Evolutionary conservation across 2,329 filamentous ascomycete genomes (phyloP), one percentile per base, ranked within the genome.

Genomic region (Cryphonectria japonica): DNA sequence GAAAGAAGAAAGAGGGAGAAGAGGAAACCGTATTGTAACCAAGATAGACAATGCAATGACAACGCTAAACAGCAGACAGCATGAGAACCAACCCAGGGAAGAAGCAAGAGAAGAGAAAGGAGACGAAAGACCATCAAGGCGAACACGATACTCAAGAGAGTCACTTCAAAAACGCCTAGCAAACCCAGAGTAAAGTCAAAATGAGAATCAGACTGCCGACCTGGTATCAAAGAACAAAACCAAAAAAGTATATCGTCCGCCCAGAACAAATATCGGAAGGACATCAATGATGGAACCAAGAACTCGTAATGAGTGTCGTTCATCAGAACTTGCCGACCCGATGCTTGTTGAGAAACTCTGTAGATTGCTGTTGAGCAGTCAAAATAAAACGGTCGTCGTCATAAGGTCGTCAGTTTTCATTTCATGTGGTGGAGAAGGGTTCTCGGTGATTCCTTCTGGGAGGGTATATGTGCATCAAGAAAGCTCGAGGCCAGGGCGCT

Each of bases 191-290:
- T 41, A 50, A 11, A 50, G 5, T n/a, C n/a, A n/a, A 46, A 39
- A 57, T 39, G 39, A 68, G 41, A 71, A 67, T 22, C 69, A 71
- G 67, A 69, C 62, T 69, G 71, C 71, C 71, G 69, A 69, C 71
- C 69, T 71, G 71, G 71, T 71, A 71, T 71, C 69, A 72, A 70
- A 69, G 62, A 50, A 50, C 37, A 39, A 39, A 39, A 13, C 37
- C 11, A 11, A 11, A 39, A 64, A 32, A 46, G 61, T 29, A 39
- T 68, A 39, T 68, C 69, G 46, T 66, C 41, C 26, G 29, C 8
- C 19, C 9, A 22, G 3, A 66, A 34, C 69, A 63, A 60, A 67
- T n/a, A 29, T 29, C 22, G 8, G 43, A 72, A 46, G 41, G 54
- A 71, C 65, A 68, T 50, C 22, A 19, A 41, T 34, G 14, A 46